Base-by-base conservation (phyloP, 2,329 filamentous ascomycete species). In the Nakataea oryzae region DNA sequence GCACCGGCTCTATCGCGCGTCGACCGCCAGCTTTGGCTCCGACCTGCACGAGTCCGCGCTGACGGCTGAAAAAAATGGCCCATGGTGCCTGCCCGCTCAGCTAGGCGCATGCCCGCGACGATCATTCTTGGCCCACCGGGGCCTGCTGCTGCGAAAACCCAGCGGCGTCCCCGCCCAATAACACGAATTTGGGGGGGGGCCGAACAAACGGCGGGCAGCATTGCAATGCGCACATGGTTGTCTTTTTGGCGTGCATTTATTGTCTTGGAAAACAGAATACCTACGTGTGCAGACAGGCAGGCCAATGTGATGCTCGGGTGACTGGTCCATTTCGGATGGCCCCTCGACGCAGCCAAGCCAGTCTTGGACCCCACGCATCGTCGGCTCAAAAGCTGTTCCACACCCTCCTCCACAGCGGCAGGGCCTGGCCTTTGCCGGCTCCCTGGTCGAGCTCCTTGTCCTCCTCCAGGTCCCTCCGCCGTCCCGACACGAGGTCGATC, bases 401-500 rank as follows among this genome's bases (percentile, higher is more conserved):
- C 0, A 81, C 11, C 62, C 68, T 76, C 65, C 72, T 77, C 80
- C 80, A 84, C 65, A 75, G 72, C 0, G 76, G 66, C 17, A 66
- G 65, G 24, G 66, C 61, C 5, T 54, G 62, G 6, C 58, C 58
- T 30, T 67, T 69, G 62, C 69, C 61, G 2, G 70, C 69, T 2
- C 69, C 71, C 6, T 62, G 64, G 41, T 66, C 68, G 29, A 72
- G 64, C 63, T 76, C 71, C 60, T 73, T 72, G 1, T 66, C 74
- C 63, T 78, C 75, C 41, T 86, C 82, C 57, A 86, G 64, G 68
- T 86, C 84, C 8, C 74, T 75, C 32, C 84, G 76, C 60, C 81
- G 76, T 0, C 84, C 84, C 2, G 80, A 79, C 58, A 81, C 77
- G 55, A 86, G 73, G 67, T 87, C 83, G 28, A 86, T 79, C 61